Base-by-base conservation (phyloP, 257 asterid species). In the Handroanthus guayacan region DNA sequence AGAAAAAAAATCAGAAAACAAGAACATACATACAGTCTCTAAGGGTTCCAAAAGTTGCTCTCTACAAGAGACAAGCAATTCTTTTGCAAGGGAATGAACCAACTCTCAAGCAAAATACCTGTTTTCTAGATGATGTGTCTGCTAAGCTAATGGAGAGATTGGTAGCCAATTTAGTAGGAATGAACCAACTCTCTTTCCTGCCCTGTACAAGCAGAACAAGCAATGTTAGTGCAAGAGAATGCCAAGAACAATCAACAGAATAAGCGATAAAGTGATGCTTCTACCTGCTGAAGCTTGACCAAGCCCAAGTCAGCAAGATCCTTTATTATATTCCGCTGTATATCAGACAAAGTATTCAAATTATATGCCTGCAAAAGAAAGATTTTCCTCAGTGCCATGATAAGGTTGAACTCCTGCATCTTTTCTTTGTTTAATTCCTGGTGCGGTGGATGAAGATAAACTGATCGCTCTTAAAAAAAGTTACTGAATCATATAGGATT, bases 261-360 rank as follows among this genome's bases (percentile, higher is more conserved):
- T 56, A 69, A 60, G 41, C 4, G 16, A 64, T 12, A 31, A 52
- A 17, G 16, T 68, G 68, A 82, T 73, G 72, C 64, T 76, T 80
- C 79, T 58, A 95, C 99, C 99, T 95, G 96, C 83, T 95, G 99
- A 76, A 95, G 92, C 84, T 83, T 92, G 81, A 95, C 98, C 82
- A 95, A 87, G 58, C 99, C 98, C 84, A 95, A 84, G 80, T 95
- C 99, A 39, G 86, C 87, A 83, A 95, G 97, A 81, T 95, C 99
- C 90, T 80, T 92, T 61, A 90, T 74, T 79, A 89, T 95, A 63
- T 61, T 85, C 74, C 88, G 84, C 77, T 92, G 98, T 45, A 81
- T 72, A 80, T 88, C 96, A 37, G 85, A 87, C 83, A 95, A 83
- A 16, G 99, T 89, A 90, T 86, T 90, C 34, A 87, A 69, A 84